phyloP scores from a whole-genome alignment of 2,329 filamentous ascomycete species.

The Penicillium sp. region DNA sequence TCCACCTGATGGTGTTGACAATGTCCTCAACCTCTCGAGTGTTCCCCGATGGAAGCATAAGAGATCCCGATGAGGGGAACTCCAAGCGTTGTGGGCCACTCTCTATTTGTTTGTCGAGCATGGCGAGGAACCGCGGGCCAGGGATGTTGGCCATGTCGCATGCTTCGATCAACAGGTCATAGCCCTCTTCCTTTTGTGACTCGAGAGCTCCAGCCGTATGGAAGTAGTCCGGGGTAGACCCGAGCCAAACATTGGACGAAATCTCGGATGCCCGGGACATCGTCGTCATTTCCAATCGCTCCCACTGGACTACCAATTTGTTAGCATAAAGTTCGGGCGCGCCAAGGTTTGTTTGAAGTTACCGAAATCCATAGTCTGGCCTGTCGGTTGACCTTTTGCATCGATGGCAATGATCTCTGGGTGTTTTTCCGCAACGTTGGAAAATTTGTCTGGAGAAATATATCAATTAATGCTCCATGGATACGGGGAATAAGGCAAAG shows the following conservation, averaged over 20 bases:
- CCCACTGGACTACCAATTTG: slow-evolving; percentile 62
- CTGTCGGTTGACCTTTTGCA: slow-evolving; percentile 67
- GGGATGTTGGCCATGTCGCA: slow-evolving; percentile 77
- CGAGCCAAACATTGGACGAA: slow-evolving; percentile 83
- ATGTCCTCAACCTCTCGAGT: slow-evolving; percentile 80
- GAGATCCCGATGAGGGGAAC: slow-evolving; percentile 92
- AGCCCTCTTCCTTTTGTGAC: slow-evolving; percentile 54
- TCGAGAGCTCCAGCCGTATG: slow-evolving; percentile 42
- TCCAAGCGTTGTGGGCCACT: slow-evolving; percentile 61
- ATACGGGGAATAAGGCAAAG: not conserved
- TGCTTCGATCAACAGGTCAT: slow-evolving; percentile 84
- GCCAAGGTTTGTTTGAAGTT: slow-evolving; percentile 28
- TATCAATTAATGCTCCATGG: slow-evolving; percentile 1
- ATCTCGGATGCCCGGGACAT: slow-evolving; percentile 93
- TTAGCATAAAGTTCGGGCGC: slow-evolving; percentile 8
- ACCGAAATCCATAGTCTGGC: slow-evolving; percentile 80
- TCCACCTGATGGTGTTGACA: slow-evolving; percentile 83
- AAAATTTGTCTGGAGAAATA: slow-evolving; percentile 58
- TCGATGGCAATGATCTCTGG: slow-evolving; percentile 73
- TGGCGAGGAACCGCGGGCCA: slow-evolving; percentile 64
- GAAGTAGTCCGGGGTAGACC: slow-evolving; percentile 73
- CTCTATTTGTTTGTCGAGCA: slow-evolving; percentile 58
- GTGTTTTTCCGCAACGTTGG: slow-evolving; percentile 67
- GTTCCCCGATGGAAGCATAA: slow-evolving; percentile 79
- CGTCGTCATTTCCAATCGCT: slow-evolving; percentile 84